phyloP scores from a whole-genome alignment of 2,329 filamentous ascomycete genomes.

The Elsinoe australis region DNA sequence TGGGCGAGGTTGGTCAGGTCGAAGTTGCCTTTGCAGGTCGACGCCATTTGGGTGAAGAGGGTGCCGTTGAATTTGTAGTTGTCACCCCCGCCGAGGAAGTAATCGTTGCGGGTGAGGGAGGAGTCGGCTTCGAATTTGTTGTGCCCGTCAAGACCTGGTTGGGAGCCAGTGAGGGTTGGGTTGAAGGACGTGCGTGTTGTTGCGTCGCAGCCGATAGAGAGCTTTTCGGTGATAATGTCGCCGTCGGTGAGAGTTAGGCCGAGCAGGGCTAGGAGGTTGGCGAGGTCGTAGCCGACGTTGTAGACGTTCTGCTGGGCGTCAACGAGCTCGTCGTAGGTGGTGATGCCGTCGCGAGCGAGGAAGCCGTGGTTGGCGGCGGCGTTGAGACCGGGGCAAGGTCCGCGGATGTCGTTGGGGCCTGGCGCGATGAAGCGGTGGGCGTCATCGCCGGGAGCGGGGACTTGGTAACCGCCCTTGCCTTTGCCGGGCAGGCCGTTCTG shows the following conservation, averaged over 20 bases:
- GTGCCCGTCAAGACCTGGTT: constrained; percentile 39
- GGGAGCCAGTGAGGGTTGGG: constrained; percentile 30
- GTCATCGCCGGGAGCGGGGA: constrained; percentile 37
- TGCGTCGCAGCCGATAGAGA: constrained; percentile 41
- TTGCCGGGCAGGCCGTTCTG: constrained; percentile 37
- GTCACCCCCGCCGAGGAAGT: constrained; percentile 34
- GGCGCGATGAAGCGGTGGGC: constrained; percentile 35
- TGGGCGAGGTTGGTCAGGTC: constrained; percentile 33
- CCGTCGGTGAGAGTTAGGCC: constrained; percentile 36
- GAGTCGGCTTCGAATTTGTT: constrained; percentile 40
- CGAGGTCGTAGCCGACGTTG: constrained; percentile 39
- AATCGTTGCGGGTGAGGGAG: constrained; percentile 38
- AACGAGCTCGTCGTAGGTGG: constrained; percentile 38
- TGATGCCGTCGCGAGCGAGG: constrained; percentile 38
- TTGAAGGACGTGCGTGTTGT: constrained; percentile 35
- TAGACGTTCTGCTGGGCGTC: constrained; percentile 41
- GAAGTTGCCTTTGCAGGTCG: constrained; percentile 31
- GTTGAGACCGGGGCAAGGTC: constrained; percentile 38
- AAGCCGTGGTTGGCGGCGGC: constrained; percentile 40
- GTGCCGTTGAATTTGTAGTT: constrained; percentile 36
- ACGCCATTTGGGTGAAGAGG: constrained; percentile 35
- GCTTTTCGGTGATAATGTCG: constrained; percentile 36
- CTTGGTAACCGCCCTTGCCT: constrained; percentile 37
- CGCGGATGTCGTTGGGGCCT: constrained; percentile 34
- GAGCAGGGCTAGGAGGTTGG: constrained; percentile 34